Percentiles rank a stretch among this genome's conserved stretches.
Conservation (phyloP, 768 basidiomycete genomes). For the Amanita molliuscula region DNA sequence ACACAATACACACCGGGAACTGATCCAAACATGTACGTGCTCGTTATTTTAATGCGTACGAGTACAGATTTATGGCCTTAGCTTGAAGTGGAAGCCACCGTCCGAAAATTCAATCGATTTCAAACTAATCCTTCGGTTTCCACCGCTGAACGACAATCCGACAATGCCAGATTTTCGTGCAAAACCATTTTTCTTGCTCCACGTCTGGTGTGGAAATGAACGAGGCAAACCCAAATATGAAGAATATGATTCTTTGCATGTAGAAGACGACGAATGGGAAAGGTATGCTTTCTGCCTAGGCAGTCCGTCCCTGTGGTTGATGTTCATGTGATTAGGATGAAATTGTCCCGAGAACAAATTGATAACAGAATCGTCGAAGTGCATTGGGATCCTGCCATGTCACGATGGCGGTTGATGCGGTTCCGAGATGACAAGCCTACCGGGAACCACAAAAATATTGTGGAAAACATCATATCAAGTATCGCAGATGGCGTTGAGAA, state of each 20-base stretch:
- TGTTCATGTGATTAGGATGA: conserved; percentile 48
- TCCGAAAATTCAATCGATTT: conserved; percentile 98
- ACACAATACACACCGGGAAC: conserved; percentile 80
- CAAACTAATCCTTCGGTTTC: conserved; percentile 91
- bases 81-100: conserved; percentile 98
- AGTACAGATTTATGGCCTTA: conserved; percentile 20
- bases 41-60: not conserved
- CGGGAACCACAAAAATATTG: conserved; percentile 80
- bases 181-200: conserved; percentile 79
- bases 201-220: conserved; percentile 74
- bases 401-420: conserved; percentile 83
- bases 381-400: conserved; percentile 64
- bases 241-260: conserved; percentile 74
- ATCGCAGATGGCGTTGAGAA: conserved; percentile 94
- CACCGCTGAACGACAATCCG: conserved; percentile 43
- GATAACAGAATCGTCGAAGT: conserved; percentile 96
- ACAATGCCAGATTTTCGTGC: conserved; percentile 66
- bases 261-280: conserved; percentile 92
- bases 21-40: conserved; percentile 74
- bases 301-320: not conserved
- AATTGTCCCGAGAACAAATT: conserved; percentile 71
- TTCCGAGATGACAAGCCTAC: conserved; percentile 91
- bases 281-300: conserved; percentile 37
- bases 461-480: conserved; percentile 82
- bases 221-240: conserved; percentile 54